Percentiles rank a stretch among this genome's conserved stretches.
phyloP scores from a whole-genome alignment of 345 rosid species.

The Pistacia atlantica region DNA sequence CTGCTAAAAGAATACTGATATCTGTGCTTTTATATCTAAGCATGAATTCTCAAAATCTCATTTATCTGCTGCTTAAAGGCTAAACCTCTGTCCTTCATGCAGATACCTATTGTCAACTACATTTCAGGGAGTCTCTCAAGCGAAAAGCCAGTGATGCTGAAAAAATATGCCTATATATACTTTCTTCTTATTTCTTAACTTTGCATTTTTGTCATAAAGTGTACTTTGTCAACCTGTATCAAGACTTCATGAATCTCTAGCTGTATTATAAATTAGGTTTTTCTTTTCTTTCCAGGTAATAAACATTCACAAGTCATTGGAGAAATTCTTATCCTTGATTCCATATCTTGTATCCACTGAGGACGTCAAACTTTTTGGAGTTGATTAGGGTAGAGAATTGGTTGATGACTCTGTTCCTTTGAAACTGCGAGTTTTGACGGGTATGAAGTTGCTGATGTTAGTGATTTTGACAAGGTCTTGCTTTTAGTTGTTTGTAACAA shows the following conservation, averaged over 20 bases:
- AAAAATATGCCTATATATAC: constrained; percentile 44
- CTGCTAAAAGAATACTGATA: too few relatives aligned
- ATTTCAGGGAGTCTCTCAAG: too few relatives aligned
- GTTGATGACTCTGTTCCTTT: constrained; percentile 50
- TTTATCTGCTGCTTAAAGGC: too few relatives aligned
- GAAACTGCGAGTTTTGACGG: constrained; percentile 66
- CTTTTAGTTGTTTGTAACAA: not conserved
- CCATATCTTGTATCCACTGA: constrained; percentile 50
- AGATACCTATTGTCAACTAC: too few relatives aligned
- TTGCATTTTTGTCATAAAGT: constrained; percentile 8
- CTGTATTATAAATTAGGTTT: constrained; percentile 4
- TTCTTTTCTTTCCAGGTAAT: constrained; percentile 56
- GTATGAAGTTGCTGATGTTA: constrained; percentile 34
- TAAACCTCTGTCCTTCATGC: too few relatives aligned
- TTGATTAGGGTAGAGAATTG: constrained; percentile 51
- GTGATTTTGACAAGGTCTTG: not conserved
- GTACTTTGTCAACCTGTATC: not conserved
- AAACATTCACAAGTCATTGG: constrained; percentile 56
- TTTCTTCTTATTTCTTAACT: constrained; percentile 2
- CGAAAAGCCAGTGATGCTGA: too few relatives aligned
- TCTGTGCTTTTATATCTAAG: too few relatives aligned
- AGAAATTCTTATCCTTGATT: constrained; percentile 63
- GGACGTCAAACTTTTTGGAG: constrained; percentile 38
- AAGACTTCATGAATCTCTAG: constrained; percentile 1
- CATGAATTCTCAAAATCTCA: too few relatives aligned